These are phyloP conservation scores for Phytophthora kernoviae DNA, from an alignment of 352 stramenopile species.

Conservation along the genomic window DNA sequence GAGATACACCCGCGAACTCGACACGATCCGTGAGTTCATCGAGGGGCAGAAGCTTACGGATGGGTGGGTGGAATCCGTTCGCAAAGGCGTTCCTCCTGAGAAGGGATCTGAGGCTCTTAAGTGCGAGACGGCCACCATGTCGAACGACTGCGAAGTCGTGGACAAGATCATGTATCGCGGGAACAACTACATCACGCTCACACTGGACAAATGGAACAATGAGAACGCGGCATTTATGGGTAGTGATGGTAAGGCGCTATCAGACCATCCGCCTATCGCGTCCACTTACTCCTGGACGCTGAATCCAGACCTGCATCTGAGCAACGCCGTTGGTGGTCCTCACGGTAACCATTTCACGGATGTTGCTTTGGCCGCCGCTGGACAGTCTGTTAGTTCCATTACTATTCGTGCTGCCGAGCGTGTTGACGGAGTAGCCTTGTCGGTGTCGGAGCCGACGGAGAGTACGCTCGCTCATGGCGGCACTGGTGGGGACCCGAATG, in stretches of 20 bases:
- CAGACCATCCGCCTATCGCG: slow-evolving; percentile 44
- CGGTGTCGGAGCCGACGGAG: slow-evolving; percentile 24
- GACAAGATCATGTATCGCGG: slow-evolving; percentile 60
- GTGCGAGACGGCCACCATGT: slow-evolving; percentile 32
- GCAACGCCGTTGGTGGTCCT: slow-evolving; percentile 33
- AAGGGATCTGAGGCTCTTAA: slow-evolving; percentile 35
- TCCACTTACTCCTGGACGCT: slow-evolving; percentile 41
- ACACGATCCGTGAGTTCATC: slow-evolving; percentile 38
- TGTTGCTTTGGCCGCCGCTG: slow-evolving; percentile 18
- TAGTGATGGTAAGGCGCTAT: slow-evolving; percentile 30
- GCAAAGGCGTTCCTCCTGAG: slow-evolving; percentile 29
- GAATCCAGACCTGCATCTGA: slow-evolving; percentile 31
- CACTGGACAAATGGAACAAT: slow-evolving; percentile 36
- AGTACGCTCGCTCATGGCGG: slow-evolving; percentile 39
- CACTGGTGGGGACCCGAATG: slow-evolving; percentile 24
- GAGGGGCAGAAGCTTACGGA: slow-evolving; percentile 37
- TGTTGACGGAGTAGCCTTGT: slow-evolving; percentile 38
- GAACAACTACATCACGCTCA: slow-evolving; percentile 47
- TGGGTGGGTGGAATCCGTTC: slow-evolving; percentile 40
- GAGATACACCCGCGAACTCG: slow-evolving; percentile 43
- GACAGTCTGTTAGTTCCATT: slow-evolving; percentile 26
- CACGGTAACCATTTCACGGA: slow-evolving; percentile 41
- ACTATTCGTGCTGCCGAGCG: slow-evolving; percentile 32
- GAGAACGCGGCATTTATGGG: slow-evolving; percentile 41
- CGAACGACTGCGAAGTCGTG: slow-evolving; percentile 47